A percentile compares a stretch with the other conserved stretches of the same genome.
phyloP scores from a whole-genome alignment of 495 filamentous ascomycete species.

The Umbilicaria muhlenbergii region DNA sequence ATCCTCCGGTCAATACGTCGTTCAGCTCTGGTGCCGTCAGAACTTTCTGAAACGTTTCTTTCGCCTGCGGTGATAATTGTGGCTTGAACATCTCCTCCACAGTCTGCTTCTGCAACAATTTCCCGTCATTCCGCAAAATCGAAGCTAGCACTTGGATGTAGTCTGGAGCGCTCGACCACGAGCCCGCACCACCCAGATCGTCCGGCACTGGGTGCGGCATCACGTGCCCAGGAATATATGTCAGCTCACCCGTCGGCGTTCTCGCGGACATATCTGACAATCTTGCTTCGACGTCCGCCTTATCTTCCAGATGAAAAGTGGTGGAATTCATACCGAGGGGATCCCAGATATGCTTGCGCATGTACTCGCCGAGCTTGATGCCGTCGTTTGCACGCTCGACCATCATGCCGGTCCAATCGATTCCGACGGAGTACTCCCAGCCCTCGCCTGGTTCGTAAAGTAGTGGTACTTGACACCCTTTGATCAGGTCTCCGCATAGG shows the following conservation, averaged over 20 bases:
- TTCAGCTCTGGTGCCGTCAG: too few species aligned
- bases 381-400: constrained; percentile 23
- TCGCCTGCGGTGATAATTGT: constrained; percentile 18
- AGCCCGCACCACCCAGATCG: constrained; percentile 37
- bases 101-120: constrained; percentile 25
- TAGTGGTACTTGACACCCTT: constrained; percentile 21
- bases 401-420: constrained; percentile 35
- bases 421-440: constrained; percentile 33
- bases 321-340: constrained; percentile 26
- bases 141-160: constrained; percentile 34
- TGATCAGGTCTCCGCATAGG: not conserved
- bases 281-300: constrained; percentile 21
- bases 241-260: constrained; percentile 3
- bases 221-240: constrained; percentile 1
- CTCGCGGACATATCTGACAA: constrained; percentile 22
- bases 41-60: too few species aligned
- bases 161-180: constrained; percentile 28
- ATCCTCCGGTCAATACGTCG: too few species aligned
- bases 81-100: constrained; percentile 36
- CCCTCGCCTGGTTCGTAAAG: constrained; percentile 31
- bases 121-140: constrained; percentile 29
- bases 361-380: constrained; percentile 24
- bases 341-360: constrained; percentile 29
- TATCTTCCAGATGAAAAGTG: constrained; percentile 23
- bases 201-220: constrained; percentile 14